Evolutionary conservation across 1,284 basidiomycete species (phyloP), one percentile per base, ranked within the genome.

Genomic region (Gymnopus androsaceus): DNA sequence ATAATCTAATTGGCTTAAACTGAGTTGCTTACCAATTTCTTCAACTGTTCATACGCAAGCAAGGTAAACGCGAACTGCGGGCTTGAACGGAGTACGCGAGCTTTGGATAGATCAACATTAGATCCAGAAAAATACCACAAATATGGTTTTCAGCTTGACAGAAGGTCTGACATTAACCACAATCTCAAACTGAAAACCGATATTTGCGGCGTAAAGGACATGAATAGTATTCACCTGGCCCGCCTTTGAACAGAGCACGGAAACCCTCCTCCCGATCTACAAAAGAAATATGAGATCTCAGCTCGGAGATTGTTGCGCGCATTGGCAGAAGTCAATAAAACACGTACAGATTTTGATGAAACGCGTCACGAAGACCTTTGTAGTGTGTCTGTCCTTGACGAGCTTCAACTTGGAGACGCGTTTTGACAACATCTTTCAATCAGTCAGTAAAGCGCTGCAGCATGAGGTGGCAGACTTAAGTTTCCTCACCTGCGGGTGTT

Each of bases 401-500:
- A 33, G 94, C 90, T 72, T 99, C 97, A n/a, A 94, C 89, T 72
- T 99, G 97, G 61, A 99, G 77, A 55, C 96, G 87, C n/a, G 96
- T 99, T 83, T 99, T 99, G 72, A 98, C 93, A 58, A 99, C 97
- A 72, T 99, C 96, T 86, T 73, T 30, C 64, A 30, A 55, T 52
- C 56, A 48, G 62, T 67, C 40, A 64, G 68, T 66, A 41, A 64
- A n/a, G n/a, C n/a, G n/a, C n/a, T n/a, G 69, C 51, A 67, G 59
- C 55, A 27, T 34, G 19, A 30, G 15, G 59, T 55, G 31, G 48
- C 37, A 53, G 33, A 42, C 23, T 47, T 28, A 61, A 57, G 55
- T 57, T 47, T 51, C 59, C 76, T 65, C 63, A 90, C 90, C 90
- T 64, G 89, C 90, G 28, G 90, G 91, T 7, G 90, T 93, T 30